Percentiles rank a stretch among this genome's conserved stretches.
Conservation (phyloP, 164 flowering plant genomes). For the Stephania japonica region DNA sequence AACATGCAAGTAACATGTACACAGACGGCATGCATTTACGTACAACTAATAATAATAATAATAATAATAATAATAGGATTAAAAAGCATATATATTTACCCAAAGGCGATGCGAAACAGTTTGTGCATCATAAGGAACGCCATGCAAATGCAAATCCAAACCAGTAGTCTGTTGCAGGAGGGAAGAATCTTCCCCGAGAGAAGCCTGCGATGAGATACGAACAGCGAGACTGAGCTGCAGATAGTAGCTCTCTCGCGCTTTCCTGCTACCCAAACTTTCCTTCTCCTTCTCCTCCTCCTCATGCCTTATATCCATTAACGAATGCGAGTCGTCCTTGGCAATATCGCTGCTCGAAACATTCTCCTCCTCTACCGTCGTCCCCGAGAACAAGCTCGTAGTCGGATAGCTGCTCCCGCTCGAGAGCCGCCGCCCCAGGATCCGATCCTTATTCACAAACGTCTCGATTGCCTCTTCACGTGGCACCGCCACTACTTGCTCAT, state of each 20-base stretch:
- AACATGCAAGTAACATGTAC: too few relatives aligned
- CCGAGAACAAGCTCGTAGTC: slow-evolving; percentile 68
- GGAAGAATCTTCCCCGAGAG: slow-evolving; percentile 35
- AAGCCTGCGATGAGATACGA: slow-evolving; percentile 51
- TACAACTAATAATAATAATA: too few relatives aligned
- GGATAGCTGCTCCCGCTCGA: slow-evolving; percentile 66
- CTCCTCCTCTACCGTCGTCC: slow-evolving; percentile 52
- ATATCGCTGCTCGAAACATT: slow-evolving; percentile 28
- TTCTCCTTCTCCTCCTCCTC: slow-evolving; percentile 12
- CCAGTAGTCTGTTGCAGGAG: slow-evolving; percentile 28
- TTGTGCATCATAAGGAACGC: slow-evolving; percentile 37
- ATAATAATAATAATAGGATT: too few relatives aligned
- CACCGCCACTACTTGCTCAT: too few relatives aligned
- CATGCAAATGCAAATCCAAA: slow-evolving; percentile 11
- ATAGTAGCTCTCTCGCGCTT: slow-evolving; percentile 52
- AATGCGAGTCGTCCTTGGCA: slow-evolving; percentile 27
- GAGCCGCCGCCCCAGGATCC: slow-evolving; percentile 35
- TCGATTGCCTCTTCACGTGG: too few relatives aligned
- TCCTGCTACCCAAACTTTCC: slow-evolving; percentile 38
- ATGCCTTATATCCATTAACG: slow-evolving; percentile 19
- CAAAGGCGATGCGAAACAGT: slow-evolving; percentile 76
- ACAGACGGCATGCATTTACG: too few relatives aligned
- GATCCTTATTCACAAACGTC: slow-evolving; percentile 19
- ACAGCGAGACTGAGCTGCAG: slow-evolving; percentile 65
- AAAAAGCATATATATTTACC: too few relatives aligned